phyloP scores from a whole-genome alignment of 345 rosid genomes.

The Dipteronia dyeriana region DNA sequence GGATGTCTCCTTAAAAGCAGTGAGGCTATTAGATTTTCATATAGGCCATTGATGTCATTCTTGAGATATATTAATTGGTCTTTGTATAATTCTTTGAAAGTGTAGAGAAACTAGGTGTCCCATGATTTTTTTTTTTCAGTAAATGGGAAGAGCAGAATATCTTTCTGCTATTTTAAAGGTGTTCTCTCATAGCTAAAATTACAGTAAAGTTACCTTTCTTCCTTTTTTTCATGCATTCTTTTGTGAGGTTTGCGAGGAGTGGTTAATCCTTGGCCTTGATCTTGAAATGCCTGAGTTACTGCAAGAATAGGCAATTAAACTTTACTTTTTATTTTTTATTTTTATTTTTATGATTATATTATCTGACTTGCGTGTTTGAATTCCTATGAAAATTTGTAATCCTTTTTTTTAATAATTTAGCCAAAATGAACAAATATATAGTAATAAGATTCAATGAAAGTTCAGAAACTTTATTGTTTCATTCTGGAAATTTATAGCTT shows the following conservation, averaged over 20 bases:
- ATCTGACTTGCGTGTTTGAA: conserved; percentile 6
- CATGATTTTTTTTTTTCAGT: conserved; percentile 27
- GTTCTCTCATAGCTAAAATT: conserved; percentile 29
- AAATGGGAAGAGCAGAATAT: conserved; percentile 31
- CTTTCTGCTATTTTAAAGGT: conserved; percentile 27
- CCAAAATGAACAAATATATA: conserved; percentile 9
- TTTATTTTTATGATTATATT: not conserved
- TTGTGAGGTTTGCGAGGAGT: not conserved
- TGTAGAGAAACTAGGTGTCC: conserved; percentile 39
- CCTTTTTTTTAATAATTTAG: not conserved
- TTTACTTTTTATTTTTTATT: not conserved
- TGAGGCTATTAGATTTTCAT: conserved; percentile 40
- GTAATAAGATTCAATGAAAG: conserved; percentile 4
- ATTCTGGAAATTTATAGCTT: not conserved
- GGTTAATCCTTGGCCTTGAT: conserved; percentile 9
- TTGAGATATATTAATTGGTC: conserved; percentile 39
- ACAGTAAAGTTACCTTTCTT: conserved; percentile 20
- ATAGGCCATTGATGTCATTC: conserved; percentile 48
- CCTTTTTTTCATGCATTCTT: conserved; percentile 7
- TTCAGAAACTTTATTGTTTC: not conserved
- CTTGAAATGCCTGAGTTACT: conserved; percentile 11
- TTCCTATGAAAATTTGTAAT: conserved; percentile 13
- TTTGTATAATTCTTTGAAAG: conserved; percentile 33
- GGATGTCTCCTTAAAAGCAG: conserved; percentile 31
- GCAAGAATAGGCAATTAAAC: not conserved